Conservation (phyloP, 2,329 filamentous ascomycete species). For the Trichoderma sp. region DNA sequence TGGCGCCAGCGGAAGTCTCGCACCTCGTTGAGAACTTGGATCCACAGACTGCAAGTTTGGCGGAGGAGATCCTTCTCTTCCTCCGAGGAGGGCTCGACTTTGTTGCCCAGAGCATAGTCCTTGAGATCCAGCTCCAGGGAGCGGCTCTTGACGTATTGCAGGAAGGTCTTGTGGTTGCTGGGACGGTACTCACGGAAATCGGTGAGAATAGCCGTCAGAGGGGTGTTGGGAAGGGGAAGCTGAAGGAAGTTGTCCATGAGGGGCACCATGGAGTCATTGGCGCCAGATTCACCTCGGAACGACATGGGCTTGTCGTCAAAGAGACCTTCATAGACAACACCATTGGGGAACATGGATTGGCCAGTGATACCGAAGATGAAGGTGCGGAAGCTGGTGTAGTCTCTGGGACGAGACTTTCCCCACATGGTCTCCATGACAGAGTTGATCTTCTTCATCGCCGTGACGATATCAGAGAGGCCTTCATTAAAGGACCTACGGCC, state of each 20-base stretch:
- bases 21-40: conserved; percentile 72
- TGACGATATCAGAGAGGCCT: conserved; percentile 64
- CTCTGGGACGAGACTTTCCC: conserved; percentile 78
- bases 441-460: conserved; percentile 68
- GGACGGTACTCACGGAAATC: conserved; percentile 92
- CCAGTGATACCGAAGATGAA: conserved; percentile 97
- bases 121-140: conserved; percentile 57
- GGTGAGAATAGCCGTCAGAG: conserved; percentile 81
- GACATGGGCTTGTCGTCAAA: conserved; percentile 70
- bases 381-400: conserved; percentile 89
- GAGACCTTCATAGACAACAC: conserved; percentile 86
- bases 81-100: conserved; percentile 32
- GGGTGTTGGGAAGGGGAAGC: conserved; percentile 85
- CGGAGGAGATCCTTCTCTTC: conserved; percentile 51
- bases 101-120: conserved; percentile 57
- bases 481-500: conserved; percentile 65
- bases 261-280: conserved; percentile 93
- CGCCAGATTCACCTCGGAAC: conserved; percentile 91
- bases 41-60: conserved; percentile 62
- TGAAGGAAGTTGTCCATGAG: conserved; percentile 86
- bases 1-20: conserved; percentile 82
- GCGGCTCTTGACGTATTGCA: conserved; percentile 67
- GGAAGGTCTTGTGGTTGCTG: conserved; percentile 83
- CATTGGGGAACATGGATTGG: conserved; percentile 91
- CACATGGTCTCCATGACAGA: conserved; percentile 89